These are phyloP conservation scores for Bassia scoparia DNA, from an alignment of 148 eudicot species.

Conservation along the genomic window DNA sequence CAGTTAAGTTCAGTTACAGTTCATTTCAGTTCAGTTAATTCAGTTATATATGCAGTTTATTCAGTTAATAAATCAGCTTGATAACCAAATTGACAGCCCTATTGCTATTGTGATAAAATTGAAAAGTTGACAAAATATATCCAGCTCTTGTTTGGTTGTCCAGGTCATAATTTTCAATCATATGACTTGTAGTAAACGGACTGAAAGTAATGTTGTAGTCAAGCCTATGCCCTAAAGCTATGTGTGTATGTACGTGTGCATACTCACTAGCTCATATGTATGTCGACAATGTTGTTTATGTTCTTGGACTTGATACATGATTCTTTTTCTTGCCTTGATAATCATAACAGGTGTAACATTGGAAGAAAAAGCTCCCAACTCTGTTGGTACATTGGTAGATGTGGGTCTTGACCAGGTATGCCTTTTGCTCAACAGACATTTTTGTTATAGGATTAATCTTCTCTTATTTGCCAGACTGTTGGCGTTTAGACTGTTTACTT, in stretches of 20 bases:
- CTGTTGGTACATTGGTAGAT: conserved; percentile 66
- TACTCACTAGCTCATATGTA: no score
- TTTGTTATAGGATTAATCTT: neutral
- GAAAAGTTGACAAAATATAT: neutral
- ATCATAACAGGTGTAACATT: conserved; percentile 64
- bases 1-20: no score
- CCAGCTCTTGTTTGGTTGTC: no score
- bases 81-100: no score
- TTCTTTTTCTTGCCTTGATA: conserved; percentile 5
- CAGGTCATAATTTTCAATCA: no score
- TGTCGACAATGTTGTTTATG: neutral
- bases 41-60: no score
- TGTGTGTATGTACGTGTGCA: neutral
- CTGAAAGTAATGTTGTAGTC: no score
- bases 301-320: conserved; percentile 1
- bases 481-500: no score
- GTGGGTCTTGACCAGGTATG: conserved; percentile 90
- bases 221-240: neutral
- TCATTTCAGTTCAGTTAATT: no score
- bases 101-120: neutral
- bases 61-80: no score
- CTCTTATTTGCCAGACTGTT: neutral
- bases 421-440: neutral
- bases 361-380: conserved; percentile 48
- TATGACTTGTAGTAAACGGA: no score